phyloP scores from a whole-genome alignment of 176 grass and related monocot genomes.

The Musa itinerans region DNA sequence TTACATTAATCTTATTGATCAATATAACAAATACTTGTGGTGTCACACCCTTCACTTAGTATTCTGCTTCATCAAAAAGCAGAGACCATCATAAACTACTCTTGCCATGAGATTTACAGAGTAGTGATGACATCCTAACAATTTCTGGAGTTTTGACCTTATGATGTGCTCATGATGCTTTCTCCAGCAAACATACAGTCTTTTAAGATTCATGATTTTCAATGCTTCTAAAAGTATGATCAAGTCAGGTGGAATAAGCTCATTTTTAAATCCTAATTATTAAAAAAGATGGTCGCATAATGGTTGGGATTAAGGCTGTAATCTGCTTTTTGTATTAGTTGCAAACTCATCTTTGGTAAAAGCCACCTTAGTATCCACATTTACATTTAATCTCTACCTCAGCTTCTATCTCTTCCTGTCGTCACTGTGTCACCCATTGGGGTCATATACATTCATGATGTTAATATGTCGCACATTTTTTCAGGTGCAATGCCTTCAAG shows the following conservation, averaged over 20 bases:
- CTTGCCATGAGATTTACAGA: too few relatives aligned
- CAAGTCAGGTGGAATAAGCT: background rate
- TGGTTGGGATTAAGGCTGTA: background rate
- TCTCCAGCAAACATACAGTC: too few relatives aligned
- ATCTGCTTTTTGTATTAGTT: background rate
- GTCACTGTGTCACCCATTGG: background rate
- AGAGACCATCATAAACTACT: too few relatives aligned
- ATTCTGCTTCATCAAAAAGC: too few relatives aligned
- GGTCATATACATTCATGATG: background rate
- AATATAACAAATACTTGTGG: too few relatives aligned
- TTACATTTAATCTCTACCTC: background rate
- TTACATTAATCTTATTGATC: too few relatives aligned
- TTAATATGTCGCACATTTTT: constrained; percentile 17
- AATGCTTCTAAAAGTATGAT: background rate
- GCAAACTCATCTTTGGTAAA: background rate
- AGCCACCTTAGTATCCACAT: background rate
- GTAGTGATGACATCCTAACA: too few relatives aligned
- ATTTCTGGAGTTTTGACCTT: too few relatives aligned
- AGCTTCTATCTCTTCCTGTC: background rate
- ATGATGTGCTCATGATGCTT: too few relatives aligned
- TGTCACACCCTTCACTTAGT: too few relatives aligned
- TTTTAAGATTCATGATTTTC: too few relatives aligned
- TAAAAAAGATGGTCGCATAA: background rate
- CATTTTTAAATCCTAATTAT: background rate
- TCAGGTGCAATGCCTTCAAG: constrained; percentile 95